A percentile compares a stretch with the other conserved stretches of the same genome.
phyloP scores from a whole-genome alignment of 2,329 filamentous ascomycete species.

The Aspergillus sp. region DNA sequence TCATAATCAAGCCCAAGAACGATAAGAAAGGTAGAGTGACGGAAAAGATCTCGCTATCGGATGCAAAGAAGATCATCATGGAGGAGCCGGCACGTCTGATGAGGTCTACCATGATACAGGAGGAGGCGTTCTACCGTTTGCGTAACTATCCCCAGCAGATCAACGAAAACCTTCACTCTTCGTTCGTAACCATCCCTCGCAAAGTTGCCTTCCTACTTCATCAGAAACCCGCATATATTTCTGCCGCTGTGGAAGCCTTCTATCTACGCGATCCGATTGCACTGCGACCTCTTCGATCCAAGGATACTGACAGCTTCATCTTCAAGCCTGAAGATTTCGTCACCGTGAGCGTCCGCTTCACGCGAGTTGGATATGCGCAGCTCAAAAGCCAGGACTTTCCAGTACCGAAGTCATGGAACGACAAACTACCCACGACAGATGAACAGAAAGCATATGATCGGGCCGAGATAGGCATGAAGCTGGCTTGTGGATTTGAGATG shows the following conservation, averaged over 20 bases:
- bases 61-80: slow-evolving; percentile 65
- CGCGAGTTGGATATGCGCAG: slow-evolving; percentile 87
- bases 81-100: slow-evolving; percentile 61
- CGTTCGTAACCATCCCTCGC: slow-evolving; percentile 73
- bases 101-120: slow-evolving; percentile 73
- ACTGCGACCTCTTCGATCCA: slow-evolving; percentile 66
- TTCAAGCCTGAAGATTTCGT: slow-evolving; percentile 82
- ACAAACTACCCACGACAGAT: slow-evolving; percentile 42
- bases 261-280: slow-evolving; percentile 83
- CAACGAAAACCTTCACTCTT: slow-evolving; percentile 71
- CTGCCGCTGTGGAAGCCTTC: slow-evolving; percentile 85
- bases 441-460: slow-evolving; percentile 50
- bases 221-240: slow-evolving; percentile 71
- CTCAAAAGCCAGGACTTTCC: slow-evolving; percentile 80
- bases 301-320: slow-evolving; percentile 54
- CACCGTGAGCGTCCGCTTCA: slow-evolving; percentile 76
- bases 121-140: slow-evolving; percentile 87
- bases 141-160: slow-evolving; percentile 81
- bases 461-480: slow-evolving; percentile 79
- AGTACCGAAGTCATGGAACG: slow-evolving; percentile 60
- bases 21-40: slow-evolving; percentile 44
- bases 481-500: slow-evolving; percentile 90
- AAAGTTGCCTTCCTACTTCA: slow-evolving; percentile 80
- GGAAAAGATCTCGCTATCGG: slow-evolving; percentile 59
- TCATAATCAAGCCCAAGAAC: slow-evolving; percentile 65